These are phyloP conservation scores for Podaxis sp. DNA, from an alignment of 768 basidiomycete genomes.

Conservation along the genomic window DNA sequence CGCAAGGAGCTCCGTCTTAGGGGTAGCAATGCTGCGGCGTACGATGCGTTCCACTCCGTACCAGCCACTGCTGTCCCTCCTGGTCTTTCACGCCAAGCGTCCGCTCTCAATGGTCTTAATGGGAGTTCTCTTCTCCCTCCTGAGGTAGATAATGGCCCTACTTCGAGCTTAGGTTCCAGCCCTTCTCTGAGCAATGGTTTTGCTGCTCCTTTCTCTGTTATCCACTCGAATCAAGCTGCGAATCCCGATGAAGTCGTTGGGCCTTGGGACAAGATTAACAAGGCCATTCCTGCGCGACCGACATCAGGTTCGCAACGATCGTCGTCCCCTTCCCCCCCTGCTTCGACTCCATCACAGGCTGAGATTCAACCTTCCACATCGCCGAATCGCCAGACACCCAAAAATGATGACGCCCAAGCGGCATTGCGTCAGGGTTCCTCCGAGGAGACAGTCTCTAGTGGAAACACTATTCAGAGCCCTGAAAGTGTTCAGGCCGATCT, in stretches of 20 bases:
- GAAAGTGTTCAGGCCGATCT: constrained; percentile 29
- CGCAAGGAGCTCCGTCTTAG: constrained; percentile 52
- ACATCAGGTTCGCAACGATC: constrained; percentile 33
- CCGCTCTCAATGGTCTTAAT: constrained; percentile 26
- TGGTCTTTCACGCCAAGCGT: constrained; percentile 39
- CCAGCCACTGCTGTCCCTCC: constrained; percentile 23
- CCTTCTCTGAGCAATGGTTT: constrained; percentile 21
- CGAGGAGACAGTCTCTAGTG: constrained; percentile 21
- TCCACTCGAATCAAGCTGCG: constrained; percentile 9
- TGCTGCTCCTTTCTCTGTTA: constrained; percentile 15
- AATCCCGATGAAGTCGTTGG: constrained; percentile 35
- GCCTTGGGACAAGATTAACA: constrained; percentile 43
- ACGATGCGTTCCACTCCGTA: constrained; percentile 79
- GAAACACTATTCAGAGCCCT: constrained; percentile 20
- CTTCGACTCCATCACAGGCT: background rate
- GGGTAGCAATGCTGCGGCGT: constrained; percentile 48
- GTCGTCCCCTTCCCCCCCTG: constrained; percentile 27
- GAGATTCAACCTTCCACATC: constrained; percentile 16
- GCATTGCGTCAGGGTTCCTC: constrained; percentile 26
- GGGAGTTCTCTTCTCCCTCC: constrained; percentile 19
- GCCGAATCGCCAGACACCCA: constrained; percentile 11
- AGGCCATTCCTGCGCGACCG: constrained; percentile 15
- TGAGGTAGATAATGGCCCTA: constrained; percentile 17
- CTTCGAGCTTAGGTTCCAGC: constrained; percentile 22
- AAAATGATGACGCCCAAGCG: constrained; percentile 15